phyloP scores from a whole-genome alignment of 768 basidiomycete species.

The Lactarius pseudohatsudake region DNA sequence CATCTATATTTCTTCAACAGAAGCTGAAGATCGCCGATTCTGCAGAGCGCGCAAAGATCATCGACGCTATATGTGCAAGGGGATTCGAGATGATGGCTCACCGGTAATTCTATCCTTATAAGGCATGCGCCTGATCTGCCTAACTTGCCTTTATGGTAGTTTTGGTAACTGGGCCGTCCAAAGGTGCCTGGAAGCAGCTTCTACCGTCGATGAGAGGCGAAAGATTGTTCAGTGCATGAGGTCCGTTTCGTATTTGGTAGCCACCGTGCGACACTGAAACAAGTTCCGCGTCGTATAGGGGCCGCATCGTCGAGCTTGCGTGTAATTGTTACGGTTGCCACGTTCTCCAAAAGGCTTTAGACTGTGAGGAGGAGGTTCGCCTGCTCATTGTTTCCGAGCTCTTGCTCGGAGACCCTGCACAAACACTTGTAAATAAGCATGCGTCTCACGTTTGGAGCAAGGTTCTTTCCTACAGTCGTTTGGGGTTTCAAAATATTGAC shows the following conservation, averaged over 20 bases:
- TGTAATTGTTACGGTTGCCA: constrained; percentile 90
- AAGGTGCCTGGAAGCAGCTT: constrained; percentile 78
- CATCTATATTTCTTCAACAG: constrained; percentile 87
- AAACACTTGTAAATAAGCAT: constrained; percentile 87
- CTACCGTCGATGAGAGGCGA: constrained; percentile 68
- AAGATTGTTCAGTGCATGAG: constrained; percentile 88
- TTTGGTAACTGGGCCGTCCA: constrained; percentile 94
- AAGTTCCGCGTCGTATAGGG: constrained; percentile 42
- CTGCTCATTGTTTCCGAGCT: constrained; percentile 82
- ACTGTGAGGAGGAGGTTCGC: constrained; percentile 86
- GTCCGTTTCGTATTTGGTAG: constrained; percentile 39
- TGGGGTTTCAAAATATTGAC: constrained; percentile 16
- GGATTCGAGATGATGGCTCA: constrained; percentile 95
- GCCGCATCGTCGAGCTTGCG: constrained; percentile 81
- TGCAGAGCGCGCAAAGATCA: constrained; percentile 76
- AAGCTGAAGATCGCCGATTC: constrained; percentile 84
- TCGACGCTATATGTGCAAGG: constrained; percentile 80
- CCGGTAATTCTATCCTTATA: constrained; percentile 45
- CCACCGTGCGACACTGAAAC: neutral
- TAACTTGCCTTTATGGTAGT: constrained; percentile 39
- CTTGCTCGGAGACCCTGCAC: constrained; percentile 78
- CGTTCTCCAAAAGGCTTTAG: constrained; percentile 85
- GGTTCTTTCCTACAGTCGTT: constrained; percentile 39
- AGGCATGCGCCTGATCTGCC: neutral
- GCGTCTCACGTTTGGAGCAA: constrained; percentile 93